These are phyloP conservation scores for Lipomyces sp. DNA, from an alignment of 805 yeast species.

Conservation along the genomic window DNA sequence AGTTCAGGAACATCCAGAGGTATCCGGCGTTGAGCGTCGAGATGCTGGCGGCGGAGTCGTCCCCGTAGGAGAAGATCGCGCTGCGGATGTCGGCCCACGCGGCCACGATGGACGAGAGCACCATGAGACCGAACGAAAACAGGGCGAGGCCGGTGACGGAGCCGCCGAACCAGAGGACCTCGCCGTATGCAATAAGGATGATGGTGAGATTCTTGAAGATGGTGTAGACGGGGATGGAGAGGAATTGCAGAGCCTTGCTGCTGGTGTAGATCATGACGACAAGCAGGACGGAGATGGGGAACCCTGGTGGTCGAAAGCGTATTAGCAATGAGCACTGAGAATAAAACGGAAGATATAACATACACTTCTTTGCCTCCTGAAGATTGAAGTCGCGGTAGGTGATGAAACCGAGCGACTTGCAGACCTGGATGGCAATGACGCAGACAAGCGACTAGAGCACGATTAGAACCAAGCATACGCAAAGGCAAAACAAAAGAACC, in stretches of 20 bases:
- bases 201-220: slow-evolving; percentile 97
- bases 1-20: slow-evolving; percentile 95
- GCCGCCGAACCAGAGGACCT: slow-evolving; percentile 96
- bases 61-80: slow-evolving; percentile 42
- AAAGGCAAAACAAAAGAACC: background rate
- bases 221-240: slow-evolving; percentile 93
- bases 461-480: background rate
- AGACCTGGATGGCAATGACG: slow-evolving; percentile 63
- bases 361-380: slow-evolving; percentile 86
- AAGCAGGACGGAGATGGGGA: slow-evolving; percentile 84
- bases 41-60: slow-evolving; percentile 34
- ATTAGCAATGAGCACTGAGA: background rate
- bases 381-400: slow-evolving; percentile 80
- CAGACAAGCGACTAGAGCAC: slow-evolving; percentile 62
- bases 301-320: slow-evolving; percentile 34
- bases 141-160: slow-evolving; percentile 84
- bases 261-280: slow-evolving; percentile 95
- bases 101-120: slow-evolving; percentile 91
- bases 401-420: slow-evolving; percentile 72
- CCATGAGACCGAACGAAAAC: slow-evolving; percentile 87
- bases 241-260: slow-evolving; percentile 87
- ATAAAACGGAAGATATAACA: background rate
- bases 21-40: slow-evolving; percentile 63
- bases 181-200: slow-evolving; percentile 96
- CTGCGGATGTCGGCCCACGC: slow-evolving; percentile 74